phyloP scores from a whole-genome alignment of 2,329 filamentous ascomycete species.

The Talaromyces sp. region DNA sequence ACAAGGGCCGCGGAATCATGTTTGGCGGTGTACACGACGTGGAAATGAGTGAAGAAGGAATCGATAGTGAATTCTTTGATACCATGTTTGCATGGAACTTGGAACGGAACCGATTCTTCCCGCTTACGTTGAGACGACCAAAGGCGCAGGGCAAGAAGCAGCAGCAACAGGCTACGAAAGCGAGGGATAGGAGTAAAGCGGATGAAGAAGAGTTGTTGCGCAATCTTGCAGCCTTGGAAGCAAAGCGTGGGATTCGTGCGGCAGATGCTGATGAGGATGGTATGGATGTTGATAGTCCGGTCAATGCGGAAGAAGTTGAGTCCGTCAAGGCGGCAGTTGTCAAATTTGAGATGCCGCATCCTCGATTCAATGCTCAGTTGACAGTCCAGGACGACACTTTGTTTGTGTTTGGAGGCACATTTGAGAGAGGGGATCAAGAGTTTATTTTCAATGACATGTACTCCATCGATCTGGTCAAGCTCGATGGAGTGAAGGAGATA shows the following conservation, averaged over 20 bases:
- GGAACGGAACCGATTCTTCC: constrained; percentile 92
- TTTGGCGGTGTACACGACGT: constrained; percentile 96
- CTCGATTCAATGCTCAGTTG: constrained; percentile 84
- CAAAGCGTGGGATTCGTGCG: constrained; percentile 62
- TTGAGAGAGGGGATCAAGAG: constrained; percentile 89
- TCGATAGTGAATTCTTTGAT: constrained; percentile 97
- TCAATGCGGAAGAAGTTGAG: constrained; percentile 51
- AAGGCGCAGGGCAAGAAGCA: constrained; percentile 63
- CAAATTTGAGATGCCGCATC: constrained; percentile 79
- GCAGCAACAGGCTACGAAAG: constrained; percentile 46
- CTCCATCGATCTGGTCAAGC: constrained; percentile 85
- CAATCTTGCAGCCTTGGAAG: constrained; percentile 81
- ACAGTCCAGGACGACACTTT: constrained; percentile 88
- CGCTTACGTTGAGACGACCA: constrained; percentile 69
- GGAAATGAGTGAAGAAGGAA: constrained; percentile 85
- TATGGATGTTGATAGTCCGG: constrained; percentile 36
- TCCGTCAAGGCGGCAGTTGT: constrained; percentile 60
- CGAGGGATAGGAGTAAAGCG: constrained; percentile 69
- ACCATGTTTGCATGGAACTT: constrained; percentile 89
- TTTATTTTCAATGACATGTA: constrained; percentile 96
- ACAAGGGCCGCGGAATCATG: constrained; percentile 86
- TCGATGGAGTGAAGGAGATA: constrained; percentile 89
- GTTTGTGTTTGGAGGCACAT: constrained; percentile 93
- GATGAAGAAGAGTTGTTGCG: constrained; percentile 86
- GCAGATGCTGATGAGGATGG: constrained; percentile 42